Evolutionary conservation across 2,329 filamentous ascomycete species (phyloP), one percentile per base, ranked within the genome.

Genomic region (Epichloe elymi): DNA sequence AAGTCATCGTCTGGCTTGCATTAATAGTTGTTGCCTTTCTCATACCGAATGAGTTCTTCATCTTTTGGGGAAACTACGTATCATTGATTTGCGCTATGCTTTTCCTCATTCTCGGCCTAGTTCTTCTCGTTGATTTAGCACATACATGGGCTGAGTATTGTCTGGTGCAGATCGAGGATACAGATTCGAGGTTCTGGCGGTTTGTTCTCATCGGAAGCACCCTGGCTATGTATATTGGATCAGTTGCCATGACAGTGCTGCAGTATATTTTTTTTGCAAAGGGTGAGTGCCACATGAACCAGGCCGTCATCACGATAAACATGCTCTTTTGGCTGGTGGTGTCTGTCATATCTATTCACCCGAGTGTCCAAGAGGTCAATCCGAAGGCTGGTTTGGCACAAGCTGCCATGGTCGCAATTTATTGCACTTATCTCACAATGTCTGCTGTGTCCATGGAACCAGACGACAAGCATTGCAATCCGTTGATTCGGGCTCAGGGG

Each of bases 371-470:
- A 67, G 88, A 90, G 62, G 84, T 84, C 65, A 98, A 98, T 67
- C 82, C 90, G 46, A 89, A 91, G 64, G 93, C 93, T 41, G 93
- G 93, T 46, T 77, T 98, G 53, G 93, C 93, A n/a, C 93, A 98
- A 66, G 89, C 90, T 41, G 91, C 93, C 55, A 96, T 97, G 80
- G 93, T 98, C 43, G 88, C 90, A 17, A 80, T 95, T 53, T 98
- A 98, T 75, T 98, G 93, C 79, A 97, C 93, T 42, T 98, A 98
- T 65, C 80, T 98, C 51, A 98, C 93, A 58, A 88, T 98, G 82
- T 96, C 90, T 2, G 93, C 93, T 26, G 93, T 98, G 1, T 95
- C 89, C 51, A 97, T 98, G 93, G 91, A 98, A 62, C 93, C 93
- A 0, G 91, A 97, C 66, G 72, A 96, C 72, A 85, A 87, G 60